A percentile compares a stretch with the other conserved stretches of the same genome.
These are phyloP conservation scores for Spathaspora sp. DNA, from an alignment of 805 yeast genomes.

Conservation along the genomic window DNA sequence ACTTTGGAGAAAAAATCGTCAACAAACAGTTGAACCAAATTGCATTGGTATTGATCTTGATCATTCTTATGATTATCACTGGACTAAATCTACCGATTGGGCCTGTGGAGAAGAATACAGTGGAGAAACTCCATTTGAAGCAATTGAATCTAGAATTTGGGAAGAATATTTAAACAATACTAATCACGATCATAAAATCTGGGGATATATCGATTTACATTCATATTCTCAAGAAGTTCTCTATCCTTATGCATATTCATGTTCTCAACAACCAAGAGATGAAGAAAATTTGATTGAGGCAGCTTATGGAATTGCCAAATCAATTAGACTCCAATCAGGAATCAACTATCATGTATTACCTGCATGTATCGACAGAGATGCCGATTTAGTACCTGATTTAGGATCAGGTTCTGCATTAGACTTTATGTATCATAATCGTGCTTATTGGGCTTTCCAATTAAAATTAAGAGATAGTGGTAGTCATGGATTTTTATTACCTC, in stretches of 20 bases:
- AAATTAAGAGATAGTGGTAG: constrained; percentile 79
- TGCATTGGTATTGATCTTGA: constrained; percentile 87
- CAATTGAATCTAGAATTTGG: constrained; percentile 39
- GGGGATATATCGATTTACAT: constrained; percentile 79
- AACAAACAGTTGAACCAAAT: constrained; percentile 55
- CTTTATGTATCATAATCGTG: constrained; percentile 78
- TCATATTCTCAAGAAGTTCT: constrained; percentile 82
- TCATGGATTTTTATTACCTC: constrained; percentile 78
- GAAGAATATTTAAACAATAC: constrained; percentile 38
- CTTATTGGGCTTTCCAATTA: constrained; percentile 80
- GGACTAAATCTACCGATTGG: constrained; percentile 55
- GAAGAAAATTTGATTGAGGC: constrained; percentile 76
- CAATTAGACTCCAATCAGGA: constrained; percentile 63
- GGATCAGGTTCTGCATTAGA: constrained; percentile 82
- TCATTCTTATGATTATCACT: constrained; percentile 75
- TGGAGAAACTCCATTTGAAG: constrained; percentile 70
- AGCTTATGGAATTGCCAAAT: constrained; percentile 76
- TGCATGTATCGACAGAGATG: constrained; percentile 77
- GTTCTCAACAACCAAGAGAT: constrained; percentile 71
- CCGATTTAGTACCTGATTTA: constrained; percentile 67
- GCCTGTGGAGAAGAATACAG: constrained; percentile 84
- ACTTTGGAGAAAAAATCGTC: constrained; percentile 87
- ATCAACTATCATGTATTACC: constrained; percentile 65
- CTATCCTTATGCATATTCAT: constrained; percentile 80
- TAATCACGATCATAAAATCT: constrained; percentile 52